These are phyloP conservation scores for Penicillium occitanis DNA, from an alignment of 2,329 filamentous ascomycete genomes.

Conservation along the genomic window DNA sequence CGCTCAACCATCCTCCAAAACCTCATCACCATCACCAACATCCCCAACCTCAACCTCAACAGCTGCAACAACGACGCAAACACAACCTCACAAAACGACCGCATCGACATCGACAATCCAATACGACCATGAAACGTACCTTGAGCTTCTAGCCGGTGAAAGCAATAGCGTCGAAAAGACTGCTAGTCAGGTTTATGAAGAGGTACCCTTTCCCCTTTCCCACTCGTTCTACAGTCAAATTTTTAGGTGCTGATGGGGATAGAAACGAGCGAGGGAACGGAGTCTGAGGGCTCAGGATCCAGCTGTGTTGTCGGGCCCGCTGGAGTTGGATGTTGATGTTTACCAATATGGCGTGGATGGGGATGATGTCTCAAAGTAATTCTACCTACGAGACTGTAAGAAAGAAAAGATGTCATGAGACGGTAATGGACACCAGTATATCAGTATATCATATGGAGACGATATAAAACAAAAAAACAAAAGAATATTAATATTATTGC, in stretches of 20 bases:
- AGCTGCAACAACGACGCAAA: background rate
- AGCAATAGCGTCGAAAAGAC: constrained; percentile 28
- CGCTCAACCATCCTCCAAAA: background rate
- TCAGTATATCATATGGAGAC: background rate
- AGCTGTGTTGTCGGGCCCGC: constrained; percentile 25
- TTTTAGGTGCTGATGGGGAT: background rate
- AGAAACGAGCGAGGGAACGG: constrained; percentile 31
- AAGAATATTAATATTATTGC: constrained; percentile 2
- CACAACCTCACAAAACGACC: background rate
- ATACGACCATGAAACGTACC: constrained; percentile 36
- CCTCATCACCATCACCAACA: background rate
- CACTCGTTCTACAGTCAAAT: background rate
- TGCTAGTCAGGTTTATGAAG: constrained; percentile 33
- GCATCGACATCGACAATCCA: constrained; percentile 22
- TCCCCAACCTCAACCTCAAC: background rate
- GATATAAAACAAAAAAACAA: background rate
- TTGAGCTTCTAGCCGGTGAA: constrained; percentile 29
- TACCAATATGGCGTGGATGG: background rate
- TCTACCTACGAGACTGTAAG: too few species aligned
- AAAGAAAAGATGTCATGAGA: background rate
- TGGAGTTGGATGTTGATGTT: constrained; percentile 16
- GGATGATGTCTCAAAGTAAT: background rate
- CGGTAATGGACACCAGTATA: background rate
- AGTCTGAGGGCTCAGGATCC: constrained; percentile 30
- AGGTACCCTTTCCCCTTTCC: constrained; percentile 25